phyloP scores from a whole-genome alignment of 805 yeast genomes.

The Ogataea naganishii region DNA sequence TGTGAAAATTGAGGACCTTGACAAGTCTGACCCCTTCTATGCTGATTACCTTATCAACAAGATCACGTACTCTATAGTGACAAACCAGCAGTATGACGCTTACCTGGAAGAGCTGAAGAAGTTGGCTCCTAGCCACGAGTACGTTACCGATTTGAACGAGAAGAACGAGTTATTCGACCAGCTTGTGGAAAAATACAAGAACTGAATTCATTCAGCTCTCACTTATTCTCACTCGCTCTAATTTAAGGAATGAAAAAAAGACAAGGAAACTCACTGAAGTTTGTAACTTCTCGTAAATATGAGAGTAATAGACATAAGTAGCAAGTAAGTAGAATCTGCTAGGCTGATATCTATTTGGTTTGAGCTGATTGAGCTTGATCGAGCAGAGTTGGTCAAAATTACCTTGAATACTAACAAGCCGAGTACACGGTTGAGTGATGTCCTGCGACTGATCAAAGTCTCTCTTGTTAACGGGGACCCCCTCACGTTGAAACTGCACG shows the following conservation, averaged over 20 bases:
- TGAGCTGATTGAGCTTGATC: no score
- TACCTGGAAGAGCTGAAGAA: conserved; percentile 30
- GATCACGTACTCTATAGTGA: conserved; percentile 50
- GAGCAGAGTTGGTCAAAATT: no score
- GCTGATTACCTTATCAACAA: conserved; percentile 54
- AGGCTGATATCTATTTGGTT: no score
- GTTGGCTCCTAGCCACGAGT: conserved; percentile 48
- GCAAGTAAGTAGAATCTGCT: no score
- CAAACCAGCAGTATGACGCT: conserved; percentile 12
- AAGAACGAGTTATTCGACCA: conserved; percentile 61
- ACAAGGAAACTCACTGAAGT: no score
- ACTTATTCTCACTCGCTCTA: background rate
- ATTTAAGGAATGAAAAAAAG: background rate
- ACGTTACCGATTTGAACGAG: conserved; percentile 47
- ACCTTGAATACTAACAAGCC: no score
- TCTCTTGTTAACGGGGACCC: no score
- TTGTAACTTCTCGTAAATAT: no score
- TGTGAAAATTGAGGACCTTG: conserved; percentile 25
- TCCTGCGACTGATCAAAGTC: no score
- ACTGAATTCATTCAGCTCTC: conserved; percentile 1
- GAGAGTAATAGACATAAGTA: no score
- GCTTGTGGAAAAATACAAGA: conserved; percentile 49
- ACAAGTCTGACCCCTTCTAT: conserved; percentile 6
- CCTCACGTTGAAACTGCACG: no score
- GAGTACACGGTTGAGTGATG: no score